Conservation (phyloP, 2,329 filamentous ascomycete genomes). For the Parastagonospora nodorum region DNA sequence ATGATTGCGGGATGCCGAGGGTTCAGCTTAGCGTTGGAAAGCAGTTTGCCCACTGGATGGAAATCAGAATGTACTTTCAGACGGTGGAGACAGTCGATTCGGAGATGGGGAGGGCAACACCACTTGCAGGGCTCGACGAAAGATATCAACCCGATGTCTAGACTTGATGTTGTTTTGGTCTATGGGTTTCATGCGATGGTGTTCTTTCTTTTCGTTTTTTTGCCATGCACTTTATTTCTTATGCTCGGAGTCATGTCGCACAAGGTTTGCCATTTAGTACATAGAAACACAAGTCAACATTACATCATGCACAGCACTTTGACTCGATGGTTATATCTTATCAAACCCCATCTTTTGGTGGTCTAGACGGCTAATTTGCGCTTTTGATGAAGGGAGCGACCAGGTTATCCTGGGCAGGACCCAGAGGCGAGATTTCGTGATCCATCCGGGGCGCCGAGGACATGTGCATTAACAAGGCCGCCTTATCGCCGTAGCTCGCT, state of each 20-base stretch:
- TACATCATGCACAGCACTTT: too few species aligned
- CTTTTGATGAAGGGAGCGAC: constrained; percentile 18
- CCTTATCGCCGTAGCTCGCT: background rate
- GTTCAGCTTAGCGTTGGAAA: background rate
- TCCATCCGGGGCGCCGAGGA: constrained; percentile 7
- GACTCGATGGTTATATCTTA: background rate
- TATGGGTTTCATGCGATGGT: too few species aligned
- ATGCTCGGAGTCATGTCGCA: too few species aligned
- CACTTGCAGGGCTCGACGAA: background rate
- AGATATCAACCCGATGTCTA: too few species aligned
- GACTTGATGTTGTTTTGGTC: too few species aligned
- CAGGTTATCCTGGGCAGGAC: constrained; percentile 12
- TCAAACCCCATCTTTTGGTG: background rate
- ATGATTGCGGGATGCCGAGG: too few species aligned
- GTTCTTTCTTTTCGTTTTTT: too few species aligned
- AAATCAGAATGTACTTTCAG: background rate
- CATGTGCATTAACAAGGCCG: constrained; percentile 3
- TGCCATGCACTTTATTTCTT: too few species aligned
- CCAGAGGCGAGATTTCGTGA: constrained; percentile 10
- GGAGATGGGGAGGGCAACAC: background rate
- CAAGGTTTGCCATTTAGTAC: too few species aligned
- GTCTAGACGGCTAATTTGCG: constrained; percentile 8
- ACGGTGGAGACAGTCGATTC: background rate
- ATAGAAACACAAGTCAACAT: too few species aligned
- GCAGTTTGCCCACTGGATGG: background rate